Percentiles rank a stretch among this genome's conserved stretches.
Evolutionary conservation across 2,329 filamentous ascomycete genomes (phyloP).

Genomic region (Penicillium sp.): DNA sequence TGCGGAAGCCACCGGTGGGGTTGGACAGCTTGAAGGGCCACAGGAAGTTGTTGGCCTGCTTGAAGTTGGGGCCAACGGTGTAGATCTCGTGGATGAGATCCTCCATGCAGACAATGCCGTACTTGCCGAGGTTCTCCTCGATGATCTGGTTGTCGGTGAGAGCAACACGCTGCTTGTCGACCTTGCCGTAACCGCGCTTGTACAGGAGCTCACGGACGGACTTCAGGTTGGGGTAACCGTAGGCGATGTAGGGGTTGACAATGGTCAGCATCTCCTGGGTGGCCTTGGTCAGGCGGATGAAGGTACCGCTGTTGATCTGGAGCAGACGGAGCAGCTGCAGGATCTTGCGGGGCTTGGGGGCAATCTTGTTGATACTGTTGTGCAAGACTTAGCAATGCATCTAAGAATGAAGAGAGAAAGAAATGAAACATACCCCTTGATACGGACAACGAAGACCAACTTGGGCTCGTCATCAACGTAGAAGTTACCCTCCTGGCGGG

Average conservation of each 20-base stretch:
- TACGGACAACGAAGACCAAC: conserved; percentile 96
- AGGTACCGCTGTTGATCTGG: conserved; percentile 99
- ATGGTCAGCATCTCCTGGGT: conserved; percentile 97
- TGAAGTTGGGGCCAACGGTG: conserved; percentile 99
- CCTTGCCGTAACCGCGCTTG: conserved; percentile 99
- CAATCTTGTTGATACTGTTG: conserved; percentile 99
- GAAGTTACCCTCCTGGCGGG: conserved; percentile 90
- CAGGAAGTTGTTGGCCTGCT: conserved; percentile 98
- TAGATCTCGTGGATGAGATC: conserved; percentile 99
- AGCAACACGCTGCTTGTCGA: conserved; percentile 95
- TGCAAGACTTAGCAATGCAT: conserved; percentile 14
- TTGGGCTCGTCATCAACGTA: conserved; percentile 94
- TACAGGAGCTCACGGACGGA: conserved; percentile 98
- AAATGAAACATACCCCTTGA: conserved; percentile 78
- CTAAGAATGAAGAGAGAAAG: too few relatives aligned
- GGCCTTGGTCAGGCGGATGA: conserved; percentile 96
- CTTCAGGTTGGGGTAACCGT: conserved; percentile 99
- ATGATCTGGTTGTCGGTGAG: conserved; percentile 98
- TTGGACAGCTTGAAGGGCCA: conserved; percentile 99
- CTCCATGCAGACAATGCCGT: conserved; percentile 98
- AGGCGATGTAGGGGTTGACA: conserved; percentile 98
- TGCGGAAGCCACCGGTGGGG: conserved; percentile 93
- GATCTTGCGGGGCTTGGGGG: conserved; percentile 99
- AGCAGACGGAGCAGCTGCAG: conserved; percentile 98
- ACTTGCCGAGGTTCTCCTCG: conserved; percentile 95